phyloP scores from a whole-genome alignment of 192 early-diverging fungal genomes.

The Gorgonomyces haynaldii region DNA sequence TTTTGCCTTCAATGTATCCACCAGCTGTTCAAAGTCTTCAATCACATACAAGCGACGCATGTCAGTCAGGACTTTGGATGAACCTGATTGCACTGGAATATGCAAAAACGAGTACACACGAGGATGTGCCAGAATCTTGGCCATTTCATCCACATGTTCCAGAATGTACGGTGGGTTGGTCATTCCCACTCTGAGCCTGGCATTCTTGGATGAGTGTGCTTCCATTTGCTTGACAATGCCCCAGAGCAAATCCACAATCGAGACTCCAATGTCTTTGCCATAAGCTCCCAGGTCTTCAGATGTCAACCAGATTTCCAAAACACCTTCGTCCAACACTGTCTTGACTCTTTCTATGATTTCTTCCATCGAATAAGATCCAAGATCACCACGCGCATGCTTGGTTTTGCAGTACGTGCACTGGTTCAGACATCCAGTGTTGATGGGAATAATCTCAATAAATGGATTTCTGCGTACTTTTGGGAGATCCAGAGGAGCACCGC shows the following conservation, averaged over 20 bases:
- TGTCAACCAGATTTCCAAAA: constrained; percentile 50
- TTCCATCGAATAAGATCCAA: constrained; percentile 32
- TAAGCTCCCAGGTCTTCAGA: constrained; percentile 50
- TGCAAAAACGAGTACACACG: constrained; percentile 49
- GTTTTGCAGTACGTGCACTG: constrained; percentile 56
- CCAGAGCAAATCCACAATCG: constrained; percentile 34
- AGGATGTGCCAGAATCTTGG: constrained; percentile 35
- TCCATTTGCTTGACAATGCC: constrained; percentile 34
- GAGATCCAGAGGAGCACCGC: constrained; percentile 39
- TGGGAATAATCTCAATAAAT: constrained; percentile 47
- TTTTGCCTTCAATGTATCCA: constrained; percentile 14
- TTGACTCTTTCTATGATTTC: constrained; percentile 38
- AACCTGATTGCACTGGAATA: constrained; percentile 45
- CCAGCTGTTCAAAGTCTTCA: constrained; percentile 33
- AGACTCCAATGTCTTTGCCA: constrained; percentile 34
- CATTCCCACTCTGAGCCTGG: constrained; percentile 48
- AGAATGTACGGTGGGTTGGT: constrained; percentile 55
- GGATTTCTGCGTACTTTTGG: constrained; percentile 45
- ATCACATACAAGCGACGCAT: constrained; percentile 41
- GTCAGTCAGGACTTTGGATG: constrained; percentile 30
- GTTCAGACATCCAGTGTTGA: constrained; percentile 51
- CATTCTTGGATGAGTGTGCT: constrained; percentile 11
- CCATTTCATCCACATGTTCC: constrained; percentile 36
- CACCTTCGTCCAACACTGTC: constrained; percentile 37
- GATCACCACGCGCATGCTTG: constrained; percentile 35